A percentile compares a stretch with the other conserved stretches of the same genome.
These are phyloP conservation scores for Globisporangium barbulae DNA, from an alignment of 352 stramenopile species.

Conservation along the genomic window DNA sequence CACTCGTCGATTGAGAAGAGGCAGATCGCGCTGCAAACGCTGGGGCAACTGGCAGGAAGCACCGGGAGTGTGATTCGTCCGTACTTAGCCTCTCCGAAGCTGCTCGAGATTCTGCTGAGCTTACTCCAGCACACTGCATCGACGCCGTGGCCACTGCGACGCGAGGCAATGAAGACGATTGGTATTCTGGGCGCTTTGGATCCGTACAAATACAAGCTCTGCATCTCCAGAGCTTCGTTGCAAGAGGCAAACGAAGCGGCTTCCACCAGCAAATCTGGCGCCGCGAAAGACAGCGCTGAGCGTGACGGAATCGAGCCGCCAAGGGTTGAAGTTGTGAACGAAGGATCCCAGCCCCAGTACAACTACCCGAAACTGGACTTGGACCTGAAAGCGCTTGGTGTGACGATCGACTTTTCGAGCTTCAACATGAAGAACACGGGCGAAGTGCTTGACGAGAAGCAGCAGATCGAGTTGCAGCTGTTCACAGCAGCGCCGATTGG, in stretches of 20 bases:
- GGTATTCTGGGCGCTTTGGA: slow-evolving; percentile 95
- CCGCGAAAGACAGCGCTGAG: slow-evolving; percentile 13
- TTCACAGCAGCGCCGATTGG: slow-evolving; percentile 86
- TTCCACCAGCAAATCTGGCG: slow-evolving; percentile 23
- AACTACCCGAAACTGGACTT: slow-evolving; percentile 48
- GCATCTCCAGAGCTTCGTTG: slow-evolving; percentile 61
- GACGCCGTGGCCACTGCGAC: slow-evolving; percentile 89
- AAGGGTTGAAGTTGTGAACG: background rate
- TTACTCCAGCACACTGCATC: slow-evolving; percentile 91
- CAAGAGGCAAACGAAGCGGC: slow-evolving; percentile 61
- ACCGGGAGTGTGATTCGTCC: slow-evolving; percentile 93
- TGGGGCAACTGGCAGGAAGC: slow-evolving; percentile 93
- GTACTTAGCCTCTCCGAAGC: slow-evolving; percentile 95
- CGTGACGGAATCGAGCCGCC: background rate
- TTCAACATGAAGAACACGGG: slow-evolving; percentile 51
- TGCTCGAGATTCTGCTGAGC: slow-evolving; percentile 93
- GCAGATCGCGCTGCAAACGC: slow-evolving; percentile 93
- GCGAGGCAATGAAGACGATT: slow-evolving; percentile 96
- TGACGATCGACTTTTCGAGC: slow-evolving; percentile 49
- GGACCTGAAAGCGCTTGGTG: slow-evolving; percentile 58
- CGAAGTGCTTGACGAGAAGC: slow-evolving; percentile 79
- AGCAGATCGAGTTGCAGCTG: slow-evolving; percentile 84
- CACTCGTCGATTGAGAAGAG: slow-evolving; percentile 95
- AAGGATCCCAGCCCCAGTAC: slow-evolving; percentile 24
- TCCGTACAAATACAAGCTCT: slow-evolving; percentile 94